phyloP scores from a whole-genome alignment of 176 grass and related monocot genomes.

The Echinochloa phyllopogon region DNA sequence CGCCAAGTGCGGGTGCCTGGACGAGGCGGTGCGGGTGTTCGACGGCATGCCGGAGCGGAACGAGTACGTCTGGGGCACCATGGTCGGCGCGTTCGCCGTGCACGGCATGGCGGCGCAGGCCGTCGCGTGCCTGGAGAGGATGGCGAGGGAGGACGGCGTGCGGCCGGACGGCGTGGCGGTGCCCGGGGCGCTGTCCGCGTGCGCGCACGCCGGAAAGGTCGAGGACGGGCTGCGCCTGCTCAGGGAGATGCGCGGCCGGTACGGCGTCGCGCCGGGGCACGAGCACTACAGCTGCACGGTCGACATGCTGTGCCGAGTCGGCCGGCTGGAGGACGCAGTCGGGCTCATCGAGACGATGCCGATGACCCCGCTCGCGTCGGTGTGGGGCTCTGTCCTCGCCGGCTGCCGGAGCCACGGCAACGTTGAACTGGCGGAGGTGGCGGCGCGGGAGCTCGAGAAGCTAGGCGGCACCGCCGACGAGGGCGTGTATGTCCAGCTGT shows the following conservation, averaged over 20 bases:
- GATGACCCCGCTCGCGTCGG: constrained; percentile 57
- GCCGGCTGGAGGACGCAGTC: constrained; percentile 59
- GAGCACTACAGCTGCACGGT: constrained; percentile 89
- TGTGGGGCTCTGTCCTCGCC: constrained; percentile 75
- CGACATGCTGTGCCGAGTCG: constrained; percentile 86
- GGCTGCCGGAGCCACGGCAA: constrained; percentile 71
- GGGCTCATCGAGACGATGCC: constrained; percentile 69
- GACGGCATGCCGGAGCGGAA: constrained; percentile 78
- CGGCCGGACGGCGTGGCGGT: constrained; percentile 67
- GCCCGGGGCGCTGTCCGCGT: constrained; percentile 63
- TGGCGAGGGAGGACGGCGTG: constrained; percentile 63
- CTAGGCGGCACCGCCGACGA: constrained; percentile 60
- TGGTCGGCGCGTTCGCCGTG: constrained; percentile 77
- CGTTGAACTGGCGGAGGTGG: constrained; percentile 72
- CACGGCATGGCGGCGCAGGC: constrained; percentile 65
- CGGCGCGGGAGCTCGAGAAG: constrained; percentile 56
- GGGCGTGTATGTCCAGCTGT: constrained; percentile 77
- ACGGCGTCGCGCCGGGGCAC: constrained; percentile 53
- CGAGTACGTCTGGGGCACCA: constrained; percentile 73
- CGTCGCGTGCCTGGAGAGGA: constrained; percentile 57
- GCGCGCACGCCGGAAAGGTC: constrained; percentile 67
- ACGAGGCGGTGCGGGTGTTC: constrained; percentile 59
- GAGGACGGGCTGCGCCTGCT: constrained; percentile 65
- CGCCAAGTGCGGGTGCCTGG: constrained; percentile 80
- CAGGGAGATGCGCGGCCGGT: constrained; percentile 52